Conservation (phyloP, 148 eudicot species). For the Spergularia bocconei region DNA sequence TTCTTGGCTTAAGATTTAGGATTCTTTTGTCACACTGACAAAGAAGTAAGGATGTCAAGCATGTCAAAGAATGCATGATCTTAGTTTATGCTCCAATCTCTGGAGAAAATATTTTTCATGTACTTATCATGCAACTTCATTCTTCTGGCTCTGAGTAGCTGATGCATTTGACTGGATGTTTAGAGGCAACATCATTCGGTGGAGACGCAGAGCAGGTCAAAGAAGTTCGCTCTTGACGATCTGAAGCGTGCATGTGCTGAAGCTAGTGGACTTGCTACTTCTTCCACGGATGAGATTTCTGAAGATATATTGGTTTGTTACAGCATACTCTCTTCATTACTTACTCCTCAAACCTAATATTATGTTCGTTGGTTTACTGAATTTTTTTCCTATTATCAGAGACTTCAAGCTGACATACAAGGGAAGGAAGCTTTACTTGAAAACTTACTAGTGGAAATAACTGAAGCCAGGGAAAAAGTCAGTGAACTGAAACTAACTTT, state of each 20-base stretch:
- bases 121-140: constrained; percentile 1
- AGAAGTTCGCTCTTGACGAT: constrained; percentile 56
- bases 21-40: neutral
- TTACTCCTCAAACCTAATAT: neutral
- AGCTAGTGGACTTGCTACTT: constrained; percentile 43
- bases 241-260: constrained; percentile 54
- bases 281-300: constrained; percentile 71
- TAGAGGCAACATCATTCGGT: constrained; percentile 56
- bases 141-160: constrained; percentile 13
- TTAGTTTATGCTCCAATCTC: neutral
- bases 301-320: constrained; percentile 65
- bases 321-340: constrained; percentile 13
- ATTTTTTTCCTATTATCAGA: constrained; percentile 34
- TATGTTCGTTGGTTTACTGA: neutral
- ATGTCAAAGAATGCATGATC: neutral
- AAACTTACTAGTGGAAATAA: constrained; percentile 33
- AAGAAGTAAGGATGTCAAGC: neutral
- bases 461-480: constrained; percentile 53
- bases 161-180: constrained; percentile 7
- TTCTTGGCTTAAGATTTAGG: neutral
- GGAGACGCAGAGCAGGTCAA: constrained; percentile 40
- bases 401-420: constrained; percentile 43
- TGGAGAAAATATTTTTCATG: neutral
- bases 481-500: constrained; percentile 47
- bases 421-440: constrained; percentile 52